These are phyloP conservation scores for Porodaedalea pini DNA, from an alignment of 1,284 basidiomycete species.

Conservation along the genomic window DNA sequence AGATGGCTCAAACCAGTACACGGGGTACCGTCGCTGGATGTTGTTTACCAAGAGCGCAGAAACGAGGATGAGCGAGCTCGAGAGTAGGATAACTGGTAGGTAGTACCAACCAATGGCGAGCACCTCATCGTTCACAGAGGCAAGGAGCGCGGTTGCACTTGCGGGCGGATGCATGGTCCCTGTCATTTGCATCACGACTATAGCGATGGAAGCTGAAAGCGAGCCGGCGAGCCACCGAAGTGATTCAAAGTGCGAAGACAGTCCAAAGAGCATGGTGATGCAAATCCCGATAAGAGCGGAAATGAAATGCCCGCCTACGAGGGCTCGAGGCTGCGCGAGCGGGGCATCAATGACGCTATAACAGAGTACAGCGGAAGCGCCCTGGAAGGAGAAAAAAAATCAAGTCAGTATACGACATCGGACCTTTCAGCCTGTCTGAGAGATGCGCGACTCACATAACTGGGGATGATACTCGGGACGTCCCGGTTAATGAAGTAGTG, in stretches of 20 bases:
- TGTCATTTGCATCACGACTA: constrained; percentile 56
- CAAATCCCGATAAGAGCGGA: constrained; percentile 49
- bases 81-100: constrained; percentile 56
- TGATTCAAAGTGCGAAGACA: constrained; percentile 38
- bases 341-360: constrained; percentile 59
- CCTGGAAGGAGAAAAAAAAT: constrained; percentile 32
- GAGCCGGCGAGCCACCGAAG: constrained; percentile 55
- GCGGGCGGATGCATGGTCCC: constrained; percentile 60
- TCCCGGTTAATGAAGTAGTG: constrained; percentile 45
- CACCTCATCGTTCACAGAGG: constrained; percentile 45
- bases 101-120: constrained; percentile 56
- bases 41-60: constrained; percentile 57
- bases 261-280: constrained; percentile 53
- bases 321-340: constrained; percentile 56
- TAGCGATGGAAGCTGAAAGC: constrained; percentile 46
- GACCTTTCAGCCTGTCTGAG: not conserved
- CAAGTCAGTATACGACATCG: not conserved
- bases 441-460: constrained; percentile 36
- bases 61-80: constrained; percentile 45
- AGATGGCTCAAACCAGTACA: constrained; percentile 45
- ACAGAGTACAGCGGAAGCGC: constrained; percentile 56
- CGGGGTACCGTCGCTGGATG: constrained; percentile 53
- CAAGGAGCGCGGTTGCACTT: constrained; percentile 46
- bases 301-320: constrained; percentile 56
- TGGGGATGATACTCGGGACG: constrained; percentile 49